phyloP scores from a whole-genome alignment of 2,329 filamentous ascomycete species.

The Fusarium beomiforme region DNA sequence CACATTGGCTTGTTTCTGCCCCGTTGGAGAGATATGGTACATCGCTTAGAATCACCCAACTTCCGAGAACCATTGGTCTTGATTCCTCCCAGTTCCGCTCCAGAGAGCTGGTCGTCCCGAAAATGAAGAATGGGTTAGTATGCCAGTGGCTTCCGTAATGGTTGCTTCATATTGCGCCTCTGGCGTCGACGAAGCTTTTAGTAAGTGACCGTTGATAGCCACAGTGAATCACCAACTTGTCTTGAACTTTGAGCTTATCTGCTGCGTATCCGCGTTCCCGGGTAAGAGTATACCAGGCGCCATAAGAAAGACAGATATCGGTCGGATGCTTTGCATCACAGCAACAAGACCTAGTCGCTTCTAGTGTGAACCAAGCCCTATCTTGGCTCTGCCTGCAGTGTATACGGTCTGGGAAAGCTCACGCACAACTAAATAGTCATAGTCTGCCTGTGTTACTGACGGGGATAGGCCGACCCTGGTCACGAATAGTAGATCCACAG shows the following conservation, averaged over 20 bases:
- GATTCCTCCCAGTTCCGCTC: not conserved
- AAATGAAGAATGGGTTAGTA: constrained; percentile 1
- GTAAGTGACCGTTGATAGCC: constrained; percentile 9
- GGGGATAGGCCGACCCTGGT: constrained; percentile 15
- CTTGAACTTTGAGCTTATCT: constrained; percentile 11
- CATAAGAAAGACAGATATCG: constrained; percentile 16
- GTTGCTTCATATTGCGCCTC: constrained; percentile 32
- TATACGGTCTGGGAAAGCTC: constrained; percentile 10
- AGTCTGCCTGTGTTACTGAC: constrained; percentile 14
- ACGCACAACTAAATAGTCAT: constrained; percentile 23
- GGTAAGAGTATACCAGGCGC: constrained; percentile 17
- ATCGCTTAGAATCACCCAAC: not conserved
- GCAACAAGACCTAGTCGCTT: constrained; percentile 1
- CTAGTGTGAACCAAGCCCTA: constrained; percentile 14
- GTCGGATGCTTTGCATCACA: constrained; percentile 2
- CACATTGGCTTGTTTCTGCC: not conserved
- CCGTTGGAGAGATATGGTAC: not conserved
- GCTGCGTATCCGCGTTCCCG: constrained; percentile 17
- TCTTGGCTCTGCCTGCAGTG: constrained; percentile 7
- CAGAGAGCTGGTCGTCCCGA: not conserved
- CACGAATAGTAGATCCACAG: constrained; percentile 20
- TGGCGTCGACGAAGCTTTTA: constrained; percentile 6
- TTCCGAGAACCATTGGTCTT: constrained; percentile 5
- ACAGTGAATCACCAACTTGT: not conserved
- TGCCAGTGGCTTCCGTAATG: constrained; percentile 23